These are phyloP conservation scores for Arabis hirsuta DNA, from an alignment of 345 rosid species.

Conservation along the genomic window DNA sequence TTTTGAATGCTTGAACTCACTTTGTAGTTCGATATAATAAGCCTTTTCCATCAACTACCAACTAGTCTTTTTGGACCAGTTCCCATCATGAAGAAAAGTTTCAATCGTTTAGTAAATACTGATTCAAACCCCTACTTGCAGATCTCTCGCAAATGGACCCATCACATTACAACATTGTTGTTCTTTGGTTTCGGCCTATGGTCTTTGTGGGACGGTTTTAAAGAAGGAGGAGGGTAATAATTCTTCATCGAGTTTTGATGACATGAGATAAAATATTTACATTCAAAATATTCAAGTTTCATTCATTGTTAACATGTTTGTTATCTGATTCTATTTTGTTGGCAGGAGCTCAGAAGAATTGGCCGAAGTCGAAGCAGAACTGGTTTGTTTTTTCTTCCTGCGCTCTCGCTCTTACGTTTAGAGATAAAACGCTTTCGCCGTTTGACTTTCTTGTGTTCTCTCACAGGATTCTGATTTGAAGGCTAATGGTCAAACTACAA, in stretches of 20 bases:
- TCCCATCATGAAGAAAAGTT: not conserved
- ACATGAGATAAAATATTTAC: not conserved
- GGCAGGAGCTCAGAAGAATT: constrained; percentile 79
- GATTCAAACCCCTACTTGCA: constrained; percentile 41
- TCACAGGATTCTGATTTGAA: constrained; percentile 78
- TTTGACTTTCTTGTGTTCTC: constrained; percentile 16
- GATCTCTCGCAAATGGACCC: constrained; percentile 97
- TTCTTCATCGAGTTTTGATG: not conserved
- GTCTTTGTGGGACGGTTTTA: constrained; percentile 93
- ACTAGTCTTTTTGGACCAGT: not conserved
- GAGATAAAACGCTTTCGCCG: constrained; percentile 5
- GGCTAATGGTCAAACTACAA: constrained; percentile 50
- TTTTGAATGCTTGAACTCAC: not conserved
- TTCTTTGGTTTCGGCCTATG: constrained; percentile 91
- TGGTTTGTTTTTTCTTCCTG: constrained; percentile 54
- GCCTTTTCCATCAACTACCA: not conserved
- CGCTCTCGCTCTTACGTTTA: constrained; percentile 2
- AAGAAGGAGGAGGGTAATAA: constrained; percentile 53
- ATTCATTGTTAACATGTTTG: no score
- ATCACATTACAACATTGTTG: constrained; percentile 79
- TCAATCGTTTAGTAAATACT: not conserved
- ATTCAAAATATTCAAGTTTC: not conserved
- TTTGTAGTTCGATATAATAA: not conserved
- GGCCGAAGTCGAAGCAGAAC: constrained; percentile 88
- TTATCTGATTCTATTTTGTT: constrained; percentile 22